Percentiles rank a stretch among this genome's conserved stretches.
Evolutionary conservation across 2,329 filamentous ascomycete species (phyloP).

Genomic region (Stromatinia cepivora): DNA sequence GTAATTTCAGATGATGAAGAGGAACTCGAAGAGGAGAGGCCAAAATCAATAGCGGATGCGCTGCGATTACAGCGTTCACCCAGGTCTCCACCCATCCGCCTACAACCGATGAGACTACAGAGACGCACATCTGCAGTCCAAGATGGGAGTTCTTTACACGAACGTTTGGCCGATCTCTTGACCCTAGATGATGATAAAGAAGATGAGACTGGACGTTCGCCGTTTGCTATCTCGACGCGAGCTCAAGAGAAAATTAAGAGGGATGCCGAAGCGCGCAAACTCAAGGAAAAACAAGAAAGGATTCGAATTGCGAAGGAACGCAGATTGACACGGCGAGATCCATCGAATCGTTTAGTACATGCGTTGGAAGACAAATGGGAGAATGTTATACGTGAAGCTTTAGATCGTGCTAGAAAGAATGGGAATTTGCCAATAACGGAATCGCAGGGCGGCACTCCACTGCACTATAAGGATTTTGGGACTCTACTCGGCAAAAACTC

Average conservation of each 20-base stretch:
- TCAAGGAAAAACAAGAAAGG: constrained; percentile 28
- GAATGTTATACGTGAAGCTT: constrained; percentile 38
- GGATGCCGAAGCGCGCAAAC: constrained; percentile 15
- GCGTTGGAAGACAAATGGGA: constrained; percentile 45
- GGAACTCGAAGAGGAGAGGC: neutral
- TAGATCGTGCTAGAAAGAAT: constrained; percentile 35
- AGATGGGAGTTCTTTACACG: constrained; percentile 9
- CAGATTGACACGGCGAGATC: constrained; percentile 33
- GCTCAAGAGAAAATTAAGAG: constrained; percentile 12
- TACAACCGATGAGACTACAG: neutral
- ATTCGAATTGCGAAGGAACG: constrained; percentile 33
- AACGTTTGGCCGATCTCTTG: constrained; percentile 8
- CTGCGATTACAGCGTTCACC: neutral
- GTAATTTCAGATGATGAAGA: constrained; percentile 20
- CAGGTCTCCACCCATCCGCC: neutral
- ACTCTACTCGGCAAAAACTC: constrained; percentile 56
- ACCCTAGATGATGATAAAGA: constrained; percentile 12
- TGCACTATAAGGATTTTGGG: constrained; percentile 61
- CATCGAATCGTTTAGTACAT: constrained; percentile 32
- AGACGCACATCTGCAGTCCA: neutral
- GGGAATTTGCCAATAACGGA: constrained; percentile 44
- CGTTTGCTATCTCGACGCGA: constrained; percentile 10
- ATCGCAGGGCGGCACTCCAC: constrained; percentile 51
- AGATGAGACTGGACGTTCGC: neutral
- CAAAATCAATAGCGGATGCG: constrained; percentile 12